Evolutionary conservation across 192 early-diverging fungal species (phyloP).

Genomic region (Cladochytrium replicatum): DNA sequence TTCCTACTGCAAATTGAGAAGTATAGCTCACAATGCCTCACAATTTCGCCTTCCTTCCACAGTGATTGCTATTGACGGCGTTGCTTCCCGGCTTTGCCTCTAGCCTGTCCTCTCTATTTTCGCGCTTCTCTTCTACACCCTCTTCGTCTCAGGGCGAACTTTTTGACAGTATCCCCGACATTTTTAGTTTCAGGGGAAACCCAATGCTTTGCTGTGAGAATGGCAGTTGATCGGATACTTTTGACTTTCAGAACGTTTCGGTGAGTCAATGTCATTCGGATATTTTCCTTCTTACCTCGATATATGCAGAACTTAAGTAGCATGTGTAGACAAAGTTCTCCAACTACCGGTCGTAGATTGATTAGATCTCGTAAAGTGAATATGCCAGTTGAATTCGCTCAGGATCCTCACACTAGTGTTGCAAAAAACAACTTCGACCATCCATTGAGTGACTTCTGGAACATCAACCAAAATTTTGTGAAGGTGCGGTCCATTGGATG

Average conservation of each 20-base stretch:
- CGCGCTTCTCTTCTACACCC: not conserved
- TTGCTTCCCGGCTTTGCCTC: not conserved
- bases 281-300: constrained; percentile 26
- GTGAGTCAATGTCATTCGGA: constrained; percentile 1
- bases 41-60: constrained; percentile 54
- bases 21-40: constrained; percentile 59
- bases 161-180: constrained; percentile 34
- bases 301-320: constrained; percentile 43
- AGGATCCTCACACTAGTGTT: constrained; percentile 55
- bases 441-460: constrained; percentile 53
- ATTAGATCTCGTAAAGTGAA: constrained; percentile 53
- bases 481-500: constrained; percentile 61
- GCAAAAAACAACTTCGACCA: constrained; percentile 47
- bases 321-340: constrained; percentile 40
- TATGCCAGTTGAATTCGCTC: constrained; percentile 43
- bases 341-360: constrained; percentile 40
- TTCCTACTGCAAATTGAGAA: constrained; percentile 69
- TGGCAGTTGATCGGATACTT: constrained; percentile 45
- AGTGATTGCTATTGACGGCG: not conserved
- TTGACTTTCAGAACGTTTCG: constrained; percentile 16
- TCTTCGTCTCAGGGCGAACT: constrained; percentile 29
- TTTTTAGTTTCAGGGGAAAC: constrained; percentile 34
- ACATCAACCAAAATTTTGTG: constrained; percentile 68
- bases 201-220: constrained; percentile 50
- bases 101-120: constrained; percentile 2